Percentiles rank a stretch among this genome's conserved stretches.
phyloP scores from a whole-genome alignment of 805 yeast genomes.

The Barnettozyma sp. region DNA sequence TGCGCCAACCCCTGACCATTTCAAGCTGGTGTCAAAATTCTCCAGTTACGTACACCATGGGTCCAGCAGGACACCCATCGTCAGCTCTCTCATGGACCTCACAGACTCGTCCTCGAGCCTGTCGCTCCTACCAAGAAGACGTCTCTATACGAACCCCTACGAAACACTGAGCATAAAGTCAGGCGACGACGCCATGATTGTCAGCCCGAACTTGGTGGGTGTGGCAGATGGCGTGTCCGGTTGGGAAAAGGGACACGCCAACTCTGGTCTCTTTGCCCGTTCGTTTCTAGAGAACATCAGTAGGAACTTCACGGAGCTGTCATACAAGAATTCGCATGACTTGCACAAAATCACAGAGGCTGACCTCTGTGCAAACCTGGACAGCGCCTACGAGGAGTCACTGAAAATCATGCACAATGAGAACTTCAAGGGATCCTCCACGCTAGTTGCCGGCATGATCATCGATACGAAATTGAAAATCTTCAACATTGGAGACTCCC shows the following conservation, averaged over 20 bases:
- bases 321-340: conserved; percentile 21
- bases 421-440: conserved; percentile 41
- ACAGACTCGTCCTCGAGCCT: conserved; percentile 39
- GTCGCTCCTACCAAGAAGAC: conserved; percentile 40
- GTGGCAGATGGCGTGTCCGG: conserved; percentile 55
- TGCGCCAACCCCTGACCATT: conserved; percentile 28
- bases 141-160: conserved; percentile 45
- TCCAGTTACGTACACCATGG: conserved; percentile 46
- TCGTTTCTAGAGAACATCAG: conserved; percentile 45
- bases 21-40: conserved; percentile 37
- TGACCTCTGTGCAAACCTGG: conserved; percentile 38
- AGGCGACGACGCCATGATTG: conserved; percentile 54
- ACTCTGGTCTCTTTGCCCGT: conserved; percentile 48
- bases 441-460: conserved; percentile 41
- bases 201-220: conserved; percentile 44
- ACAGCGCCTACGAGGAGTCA: conserved; percentile 41
- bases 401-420: conserved; percentile 45
- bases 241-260: conserved; percentile 42
- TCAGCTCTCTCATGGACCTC: conserved; percentile 44
- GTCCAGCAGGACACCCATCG: conserved; percentile 29
- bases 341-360: conserved; percentile 35
- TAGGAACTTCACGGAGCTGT: conserved; percentile 26
- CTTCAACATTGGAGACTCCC: conserved; percentile 48
- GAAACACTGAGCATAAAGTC: conserved; percentile 47
- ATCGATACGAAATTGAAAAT: conserved; percentile 40